phyloP scores from a whole-genome alignment of 2,329 filamentous ascomycete species.

The Fusarium duplospermum region DNA sequence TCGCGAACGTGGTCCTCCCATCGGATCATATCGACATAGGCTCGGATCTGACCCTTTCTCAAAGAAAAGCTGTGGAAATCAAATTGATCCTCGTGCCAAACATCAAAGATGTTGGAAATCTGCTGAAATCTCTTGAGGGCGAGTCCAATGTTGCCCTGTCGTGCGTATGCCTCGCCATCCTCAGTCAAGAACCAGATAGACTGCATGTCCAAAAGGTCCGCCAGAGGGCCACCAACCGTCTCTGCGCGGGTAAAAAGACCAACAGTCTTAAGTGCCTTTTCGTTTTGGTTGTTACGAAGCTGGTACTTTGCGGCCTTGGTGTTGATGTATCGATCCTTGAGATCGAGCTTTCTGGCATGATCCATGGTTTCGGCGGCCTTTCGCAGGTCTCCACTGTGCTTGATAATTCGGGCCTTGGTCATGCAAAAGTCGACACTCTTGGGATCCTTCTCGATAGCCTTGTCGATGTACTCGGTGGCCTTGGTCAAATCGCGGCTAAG shows the following conservation, averaged over 20 bases:
- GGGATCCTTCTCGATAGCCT: constrained; percentile 82
- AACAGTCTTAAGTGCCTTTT: constrained; percentile 87
- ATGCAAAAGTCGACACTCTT: constrained; percentile 91
- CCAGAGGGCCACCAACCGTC: constrained; percentile 85
- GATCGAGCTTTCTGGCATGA: constrained; percentile 83
- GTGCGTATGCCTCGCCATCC: constrained; percentile 89
- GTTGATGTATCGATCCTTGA: constrained; percentile 96
- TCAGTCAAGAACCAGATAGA: constrained; percentile 97
- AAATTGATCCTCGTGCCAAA: constrained; percentile 98
- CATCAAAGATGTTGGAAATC: constrained; percentile 92
- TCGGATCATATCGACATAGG: constrained; percentile 94
- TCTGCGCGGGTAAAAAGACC: constrained; percentile 95
- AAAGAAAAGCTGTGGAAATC: constrained; percentile 98
- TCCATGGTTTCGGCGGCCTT: constrained; percentile 92
- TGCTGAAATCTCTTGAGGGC: constrained; percentile 93
- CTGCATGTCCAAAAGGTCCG: constrained; percentile 97
- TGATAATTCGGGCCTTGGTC: constrained; percentile 94
- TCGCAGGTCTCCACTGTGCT: constrained; percentile 83
- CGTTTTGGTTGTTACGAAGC: constrained; percentile 90
- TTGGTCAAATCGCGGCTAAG: constrained; percentile 85
- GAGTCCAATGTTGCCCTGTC: constrained; percentile 83
- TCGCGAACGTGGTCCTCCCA: constrained; percentile 95
- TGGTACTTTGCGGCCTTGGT: constrained; percentile 98
- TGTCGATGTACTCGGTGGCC: constrained; percentile 85
- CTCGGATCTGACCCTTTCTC: constrained; percentile 94